Base-by-base conservation (phyloP, 495 filamentous ascomycete genomes). In the Trichoderma reesei region DNA sequence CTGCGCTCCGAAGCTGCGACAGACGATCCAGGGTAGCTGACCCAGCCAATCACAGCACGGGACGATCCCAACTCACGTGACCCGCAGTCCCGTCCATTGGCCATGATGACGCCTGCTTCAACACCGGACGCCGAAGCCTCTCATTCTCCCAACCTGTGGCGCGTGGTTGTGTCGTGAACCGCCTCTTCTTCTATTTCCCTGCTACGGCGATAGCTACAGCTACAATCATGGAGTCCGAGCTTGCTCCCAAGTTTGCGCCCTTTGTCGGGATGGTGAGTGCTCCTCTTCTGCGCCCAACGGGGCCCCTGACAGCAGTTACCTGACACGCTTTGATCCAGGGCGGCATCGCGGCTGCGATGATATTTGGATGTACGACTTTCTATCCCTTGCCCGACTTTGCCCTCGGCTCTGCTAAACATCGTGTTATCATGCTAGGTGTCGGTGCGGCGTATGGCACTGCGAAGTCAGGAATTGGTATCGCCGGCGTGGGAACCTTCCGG, bases 391-490 rank as follows among this genome's bases (percentile, higher is more conserved):
- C 71, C 14, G 31, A 51, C 18, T 34, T 62, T 5, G 11, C 26
- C 14, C 39, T 54, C 56, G 36, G 41, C 44, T 48, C 9, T 69
- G n/a, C 65, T 70, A 67, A 72, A 20, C 9, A 14, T 59, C 59
- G 70, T 36, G 41, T 38, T 48, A n/a, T 26, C 41, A 54, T 41
- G 63, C 63, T 68, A 96, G 92, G 88, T 73, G 82, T 89, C 71
- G 94, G 94, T 70, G 94, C 94, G 65, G 94, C 94, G 68, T 99
- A 97, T 77, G 94, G 94, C 68, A 99, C 94, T 48, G 92, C 94
- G 1, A 96, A 98, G 77, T 90, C 94, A 16, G 94, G 94, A 63
- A 96, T 97, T 70, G 94, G 93, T 67, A 99, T 99, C 68, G 83
- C 92, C 61, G 95, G 95, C 67, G 89, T 97, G 39, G 94, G 92